Evolutionary conservation across 2,329 filamentous ascomycete species (phyloP), one percentile per base, ranked within the genome.

Genomic region (Verticillium longisporum): DNA sequence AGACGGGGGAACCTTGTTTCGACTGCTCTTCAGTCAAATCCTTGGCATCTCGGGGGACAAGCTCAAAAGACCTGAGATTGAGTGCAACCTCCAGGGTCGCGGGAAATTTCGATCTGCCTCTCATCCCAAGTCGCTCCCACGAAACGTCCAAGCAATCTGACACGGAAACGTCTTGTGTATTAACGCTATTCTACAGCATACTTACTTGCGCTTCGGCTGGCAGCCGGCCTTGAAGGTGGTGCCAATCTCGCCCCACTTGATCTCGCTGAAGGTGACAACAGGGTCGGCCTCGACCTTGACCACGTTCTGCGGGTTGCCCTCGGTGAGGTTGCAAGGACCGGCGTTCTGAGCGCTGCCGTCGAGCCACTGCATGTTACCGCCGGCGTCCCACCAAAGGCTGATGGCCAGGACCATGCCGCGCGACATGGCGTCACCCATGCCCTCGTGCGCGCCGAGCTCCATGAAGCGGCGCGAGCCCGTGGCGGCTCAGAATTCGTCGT

Each of bases 181-280:
- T 36, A 4, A 36, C 34, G 34, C 11, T 26, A 26, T 26, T 26
- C 34, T 36, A 36, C 34, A 36, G 34, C 34, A 36, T 36, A 13
- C 5, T 33, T 55, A 55, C 54, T 32, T 34, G 54, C 54, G 54
- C 54, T 33, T 55, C n/a, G 37, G 21, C 57, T 61, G 60, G 38
- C 61, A 67, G 56, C 63, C 32, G 1, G 63, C 53, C 61, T 64
- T 60, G 58, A 75, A 82, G 0, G 80, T 87, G 18, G 81, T 82
- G 4, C 79, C 82, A 66, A 87, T 81, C 65, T 86, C 82, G n/a
- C 84, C 84, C 77, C 82, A 84, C 67, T 78, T 80, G 66, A 87
- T 81, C 66, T 85, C 80, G 63, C 78, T 81, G 67, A 84, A 87
- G 1, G 73, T 78, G 4, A 87, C 81, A 14, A 74, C 74, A 0